Conservation (phyloP, 345 rosid species). For the Lepidium sativum region DNA sequence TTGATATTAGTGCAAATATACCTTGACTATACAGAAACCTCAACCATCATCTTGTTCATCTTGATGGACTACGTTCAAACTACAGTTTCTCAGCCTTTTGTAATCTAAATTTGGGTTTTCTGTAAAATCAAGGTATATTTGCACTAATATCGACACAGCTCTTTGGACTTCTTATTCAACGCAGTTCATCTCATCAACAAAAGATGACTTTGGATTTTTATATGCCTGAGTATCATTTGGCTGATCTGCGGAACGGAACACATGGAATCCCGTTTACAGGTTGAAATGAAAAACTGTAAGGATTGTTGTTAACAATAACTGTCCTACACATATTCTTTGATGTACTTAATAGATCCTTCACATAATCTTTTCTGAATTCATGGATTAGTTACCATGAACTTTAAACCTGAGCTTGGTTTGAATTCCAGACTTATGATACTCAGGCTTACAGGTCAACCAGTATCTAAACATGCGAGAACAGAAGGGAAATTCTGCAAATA, state of each 20-base stretch:
- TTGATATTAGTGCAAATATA: too few species aligned
- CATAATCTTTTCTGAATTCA: conserved; percentile 33
- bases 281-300: conserved; percentile 83
- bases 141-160: too few species aligned
- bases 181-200: too few species aligned
- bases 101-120: too few species aligned
- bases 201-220: background rate
- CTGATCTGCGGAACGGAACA: conserved; percentile 55
- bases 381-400: too few species aligned
- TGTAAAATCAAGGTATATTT: too few species aligned
- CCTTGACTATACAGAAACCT: too few species aligned
- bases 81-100: too few species aligned
- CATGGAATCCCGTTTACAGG: conserved; percentile 91
- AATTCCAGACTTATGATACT: background rate
- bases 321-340: conserved; percentile 51
- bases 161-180: too few species aligned
- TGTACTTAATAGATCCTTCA: conserved; percentile 66
- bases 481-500: background rate
- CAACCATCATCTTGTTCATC: too few species aligned
- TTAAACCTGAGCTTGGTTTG: background rate
- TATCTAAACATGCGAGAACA: background rate
- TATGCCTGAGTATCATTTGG: conserved; percentile 63
- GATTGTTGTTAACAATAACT: conserved; percentile 84
- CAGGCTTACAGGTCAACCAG: background rate
- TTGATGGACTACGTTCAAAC: too few species aligned